A percentile compares a stretch with the other conserved stretches of the same genome.
Evolutionary conservation across 768 basidiomycete genomes (phyloP).

Genomic region (Lanmaoa rubissima): DNA sequence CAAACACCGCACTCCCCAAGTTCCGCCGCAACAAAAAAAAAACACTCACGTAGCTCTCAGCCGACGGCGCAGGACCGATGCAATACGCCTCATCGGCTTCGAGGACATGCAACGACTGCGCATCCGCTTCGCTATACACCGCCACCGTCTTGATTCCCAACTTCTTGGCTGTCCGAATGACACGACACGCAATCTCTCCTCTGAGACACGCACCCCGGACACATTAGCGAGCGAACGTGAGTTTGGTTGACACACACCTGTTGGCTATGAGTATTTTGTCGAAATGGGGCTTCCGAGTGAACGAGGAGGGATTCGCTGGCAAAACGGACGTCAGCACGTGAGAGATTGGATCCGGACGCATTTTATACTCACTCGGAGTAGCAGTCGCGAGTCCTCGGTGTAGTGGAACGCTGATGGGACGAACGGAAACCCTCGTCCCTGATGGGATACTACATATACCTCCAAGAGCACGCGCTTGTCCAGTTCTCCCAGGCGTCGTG

Average conservation of each 20-base stretch:
- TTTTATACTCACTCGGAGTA: slow-evolving; percentile 16
- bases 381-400: slow-evolving; percentile 20
- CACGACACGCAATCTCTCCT: slow-evolving; percentile 94
- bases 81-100: slow-evolving; percentile 90
- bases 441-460: not conserved
- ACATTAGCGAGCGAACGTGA: not conserved
- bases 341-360: not conserved
- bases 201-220: slow-evolving; percentile 37
- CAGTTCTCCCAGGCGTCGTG: slow-evolving; percentile 9
- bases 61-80: slow-evolving; percentile 87
- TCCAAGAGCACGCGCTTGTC: slow-evolving; percentile 5
- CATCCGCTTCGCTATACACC: slow-evolving; percentile 87
- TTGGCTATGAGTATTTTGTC: slow-evolving; percentile 94
- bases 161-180: slow-evolving; percentile 86
- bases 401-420: not conserved
- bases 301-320: slow-evolving; percentile 1
- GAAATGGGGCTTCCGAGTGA: slow-evolving; percentile 54
- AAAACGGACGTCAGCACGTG: not conserved
- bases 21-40: not conserved
- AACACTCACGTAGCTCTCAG: slow-evolving; percentile 80
- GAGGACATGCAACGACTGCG: slow-evolving; percentile 75
- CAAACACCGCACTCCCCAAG: too few species aligned
- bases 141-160: slow-evolving; percentile 91
- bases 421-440: not conserved
- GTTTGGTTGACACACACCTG: slow-evolving; percentile 39